A percentile compares a stretch with the other conserved stretches of the same genome.
phyloP scores from a whole-genome alignment of 331 rosid genomes.

The Pyracantha coccinea region DNA sequence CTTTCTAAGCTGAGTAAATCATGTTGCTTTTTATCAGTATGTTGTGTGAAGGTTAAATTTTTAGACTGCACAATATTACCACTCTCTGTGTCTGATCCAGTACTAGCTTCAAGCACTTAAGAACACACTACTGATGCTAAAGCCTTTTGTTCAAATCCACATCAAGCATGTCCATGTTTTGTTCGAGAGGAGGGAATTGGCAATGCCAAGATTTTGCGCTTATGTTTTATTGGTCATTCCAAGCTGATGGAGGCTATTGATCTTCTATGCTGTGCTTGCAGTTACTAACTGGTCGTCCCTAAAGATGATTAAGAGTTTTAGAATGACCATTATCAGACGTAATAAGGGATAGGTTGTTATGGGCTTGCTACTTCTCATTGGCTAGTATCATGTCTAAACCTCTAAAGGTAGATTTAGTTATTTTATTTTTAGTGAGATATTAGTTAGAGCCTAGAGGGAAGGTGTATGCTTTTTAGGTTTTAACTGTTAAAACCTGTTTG shows the following conservation, averaged over 20 bases:
- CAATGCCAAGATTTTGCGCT: background rate
- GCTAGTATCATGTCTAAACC: background rate
- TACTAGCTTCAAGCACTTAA: background rate
- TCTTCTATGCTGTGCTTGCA: background rate
- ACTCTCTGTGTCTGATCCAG: background rate
- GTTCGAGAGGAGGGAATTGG: no score
- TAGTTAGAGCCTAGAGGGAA: background rate
- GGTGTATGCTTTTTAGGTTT: background rate
- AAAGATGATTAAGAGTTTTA: background rate
- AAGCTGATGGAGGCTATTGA: background rate
- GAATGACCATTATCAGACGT: background rate
- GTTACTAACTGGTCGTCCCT: background rate
- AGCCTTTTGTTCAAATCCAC: background rate
- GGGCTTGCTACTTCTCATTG: background rate
- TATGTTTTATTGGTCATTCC: background rate
- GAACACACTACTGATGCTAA: background rate
- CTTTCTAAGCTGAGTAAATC: background rate
- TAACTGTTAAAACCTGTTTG: background rate
- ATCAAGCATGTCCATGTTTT: no score
- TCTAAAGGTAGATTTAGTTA: background rate
- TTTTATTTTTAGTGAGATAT: background rate
- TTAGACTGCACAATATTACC: background rate
- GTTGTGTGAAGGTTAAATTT: background rate
- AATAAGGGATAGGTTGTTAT: background rate
- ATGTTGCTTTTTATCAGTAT: background rate